Evolutionary conservation across 2,329 filamentous ascomycete genomes (phyloP).

Genomic region (Ceratocystis destructans): DNA sequence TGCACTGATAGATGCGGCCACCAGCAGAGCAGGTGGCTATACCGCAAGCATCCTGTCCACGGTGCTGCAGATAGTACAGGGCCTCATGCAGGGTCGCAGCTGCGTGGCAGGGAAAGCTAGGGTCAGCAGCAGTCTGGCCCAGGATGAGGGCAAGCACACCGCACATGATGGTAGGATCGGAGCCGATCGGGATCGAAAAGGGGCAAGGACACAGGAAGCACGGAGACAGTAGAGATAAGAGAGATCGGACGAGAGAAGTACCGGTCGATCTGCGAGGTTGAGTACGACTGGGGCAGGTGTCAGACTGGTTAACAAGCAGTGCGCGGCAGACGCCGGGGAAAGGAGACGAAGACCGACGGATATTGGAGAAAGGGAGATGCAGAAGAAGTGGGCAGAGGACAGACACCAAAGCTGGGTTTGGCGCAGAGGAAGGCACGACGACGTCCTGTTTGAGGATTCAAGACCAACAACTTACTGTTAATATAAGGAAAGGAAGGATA

Average conservation of each 20-base stretch:
- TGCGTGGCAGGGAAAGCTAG: slow-evolving; percentile 27
- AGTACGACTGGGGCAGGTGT: not conserved
- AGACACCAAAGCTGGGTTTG: not conserved
- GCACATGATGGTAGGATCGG: slow-evolving; percentile 36
- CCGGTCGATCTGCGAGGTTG: not conserved
- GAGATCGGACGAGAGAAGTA: not conserved
- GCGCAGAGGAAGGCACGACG: not conserved
- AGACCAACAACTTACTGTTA: not conserved
- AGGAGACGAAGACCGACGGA: slow-evolving; percentile 3
- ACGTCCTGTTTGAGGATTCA: not conserved
- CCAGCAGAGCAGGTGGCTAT: slow-evolving; percentile 60
- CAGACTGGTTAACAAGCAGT: slow-evolving; percentile 5
- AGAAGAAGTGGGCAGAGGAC: not conserved
- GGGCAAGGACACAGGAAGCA: not conserved
- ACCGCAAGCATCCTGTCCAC: slow-evolving; percentile 78
- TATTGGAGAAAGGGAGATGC: not conserved
- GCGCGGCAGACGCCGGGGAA: slow-evolving; percentile 3
- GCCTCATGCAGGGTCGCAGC: slow-evolving; percentile 56
- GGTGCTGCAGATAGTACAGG: slow-evolving; percentile 54
- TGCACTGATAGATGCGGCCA: slow-evolving; percentile 75
- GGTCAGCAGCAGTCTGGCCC: slow-evolving; percentile 36
- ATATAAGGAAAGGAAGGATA: not conserved
- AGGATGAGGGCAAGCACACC: slow-evolving; percentile 49
- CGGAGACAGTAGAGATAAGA: not conserved
- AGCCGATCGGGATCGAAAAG: not conserved